Evolutionary conservation across 108 stramenopile genomes (phyloP).

Genomic region (Cylindrotheca fusiformis): DNA sequence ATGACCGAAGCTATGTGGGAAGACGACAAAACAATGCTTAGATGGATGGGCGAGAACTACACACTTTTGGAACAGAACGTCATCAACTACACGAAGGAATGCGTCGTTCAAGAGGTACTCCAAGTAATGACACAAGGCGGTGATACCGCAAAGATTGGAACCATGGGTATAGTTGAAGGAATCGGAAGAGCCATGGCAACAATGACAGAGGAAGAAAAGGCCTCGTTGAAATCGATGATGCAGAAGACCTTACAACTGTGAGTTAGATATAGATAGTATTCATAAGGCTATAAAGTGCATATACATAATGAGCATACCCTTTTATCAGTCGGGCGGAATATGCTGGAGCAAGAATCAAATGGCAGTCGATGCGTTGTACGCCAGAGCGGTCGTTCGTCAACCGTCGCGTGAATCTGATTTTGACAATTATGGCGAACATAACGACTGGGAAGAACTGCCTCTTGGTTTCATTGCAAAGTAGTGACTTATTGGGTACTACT

Average conservation of each 20-base stretch:
- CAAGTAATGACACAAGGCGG: constrained; percentile 84
- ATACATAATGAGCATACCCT: too few relatives aligned
- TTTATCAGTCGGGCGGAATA: too few relatives aligned
- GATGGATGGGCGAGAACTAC: constrained; percentile 83
- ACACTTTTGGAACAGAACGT: constrained; percentile 72
- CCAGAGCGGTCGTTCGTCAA: too few relatives aligned
- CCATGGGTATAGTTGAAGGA: constrained; percentile 84
- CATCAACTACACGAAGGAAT: constrained; percentile 58
- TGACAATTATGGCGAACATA: too few relatives aligned
- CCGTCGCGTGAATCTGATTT: too few relatives aligned
- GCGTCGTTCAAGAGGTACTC: constrained; percentile 78
- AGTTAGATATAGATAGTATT: too few relatives aligned
- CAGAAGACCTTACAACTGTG: constrained; percentile 19
- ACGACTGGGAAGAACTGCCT: too few relatives aligned
- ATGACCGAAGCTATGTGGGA: constrained; percentile 61
- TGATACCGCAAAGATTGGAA: constrained; percentile 75
- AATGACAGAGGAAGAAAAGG: constrained; percentile 67
- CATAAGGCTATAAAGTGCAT: too few relatives aligned
- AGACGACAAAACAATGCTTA: constrained; percentile 77
- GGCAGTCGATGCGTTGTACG: too few relatives aligned
- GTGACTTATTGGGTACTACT: too few relatives aligned
- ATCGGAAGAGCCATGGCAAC: constrained; percentile 56
- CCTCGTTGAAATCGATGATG: constrained; percentile 47
- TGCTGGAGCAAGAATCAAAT: too few relatives aligned
- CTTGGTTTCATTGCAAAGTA: too few relatives aligned